Percentiles rank a stretch among this genome's conserved stretches.
phyloP scores from a whole-genome alignment of 352 stramenopile species.

The Phytophthora kernoviae region DNA sequence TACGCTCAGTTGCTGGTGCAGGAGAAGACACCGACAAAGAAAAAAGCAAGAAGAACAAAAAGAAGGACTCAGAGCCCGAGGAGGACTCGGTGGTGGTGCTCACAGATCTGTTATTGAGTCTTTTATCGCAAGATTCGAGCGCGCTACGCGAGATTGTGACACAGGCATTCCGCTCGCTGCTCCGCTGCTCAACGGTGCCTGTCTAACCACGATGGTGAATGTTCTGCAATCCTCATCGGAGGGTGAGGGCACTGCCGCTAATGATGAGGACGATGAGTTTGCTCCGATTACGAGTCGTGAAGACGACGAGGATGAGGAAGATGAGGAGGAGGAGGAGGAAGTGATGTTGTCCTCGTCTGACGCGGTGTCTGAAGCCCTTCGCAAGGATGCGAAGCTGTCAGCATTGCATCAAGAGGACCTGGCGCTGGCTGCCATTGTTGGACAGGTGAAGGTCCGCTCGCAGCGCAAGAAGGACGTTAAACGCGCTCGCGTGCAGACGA shows the following conservation, averaged over 20 bases:
- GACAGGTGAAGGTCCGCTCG: slow-evolving; percentile 74
- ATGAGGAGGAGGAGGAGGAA: slow-evolving; percentile 62
- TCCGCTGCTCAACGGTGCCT: slow-evolving; percentile 62
- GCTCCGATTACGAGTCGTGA: slow-evolving; percentile 36
- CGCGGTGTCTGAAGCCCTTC: slow-evolving; percentile 74
- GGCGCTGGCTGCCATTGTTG: slow-evolving; percentile 79
- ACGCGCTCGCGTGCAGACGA: slow-evolving; percentile 59
- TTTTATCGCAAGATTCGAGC: slow-evolving; percentile 84
- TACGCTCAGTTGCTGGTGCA: slow-evolving; percentile 55
- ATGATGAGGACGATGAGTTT: slow-evolving; percentile 54
- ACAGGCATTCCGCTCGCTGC: slow-evolving; percentile 77
- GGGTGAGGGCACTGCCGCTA: slow-evolving; percentile 33
- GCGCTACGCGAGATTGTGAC: slow-evolving; percentile 85
- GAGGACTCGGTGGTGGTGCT: slow-evolving; percentile 76
- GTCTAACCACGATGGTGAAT: slow-evolving; percentile 74
- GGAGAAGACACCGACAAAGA: slow-evolving; percentile 23
- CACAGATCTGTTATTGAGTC: slow-evolving; percentile 81
- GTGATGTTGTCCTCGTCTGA: slow-evolving; percentile 56
- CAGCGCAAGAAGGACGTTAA: slow-evolving; percentile 83
- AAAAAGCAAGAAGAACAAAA: slow-evolving; percentile 41
- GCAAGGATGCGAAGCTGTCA: slow-evolving; percentile 61
- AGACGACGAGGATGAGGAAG: slow-evolving; percentile 39
- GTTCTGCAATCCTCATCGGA: slow-evolving; percentile 56
- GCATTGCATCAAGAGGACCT: slow-evolving; percentile 80
- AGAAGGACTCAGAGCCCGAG: slow-evolving; percentile 33